These are phyloP conservation scores for Rhizophora apiculata DNA, from an alignment of 345 rosid genomes.

Conservation along the genomic window DNA sequence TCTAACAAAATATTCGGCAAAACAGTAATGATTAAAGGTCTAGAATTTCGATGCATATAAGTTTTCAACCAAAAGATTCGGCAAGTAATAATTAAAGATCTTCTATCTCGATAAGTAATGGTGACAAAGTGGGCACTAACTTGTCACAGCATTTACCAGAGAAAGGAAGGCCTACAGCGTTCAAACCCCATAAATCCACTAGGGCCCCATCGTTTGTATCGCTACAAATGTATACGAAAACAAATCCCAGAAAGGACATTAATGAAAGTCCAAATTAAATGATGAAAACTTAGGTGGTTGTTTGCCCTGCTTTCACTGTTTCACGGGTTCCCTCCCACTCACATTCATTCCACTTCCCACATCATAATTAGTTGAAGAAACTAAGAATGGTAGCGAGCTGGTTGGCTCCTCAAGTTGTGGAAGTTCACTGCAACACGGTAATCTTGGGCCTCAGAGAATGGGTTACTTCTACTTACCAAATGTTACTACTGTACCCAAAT, in stretches of 20 bases:
- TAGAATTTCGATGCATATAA: too few species aligned
- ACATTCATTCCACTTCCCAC: background rate
- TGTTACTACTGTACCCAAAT: too few species aligned
- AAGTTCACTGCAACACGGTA: conserved; percentile 15
- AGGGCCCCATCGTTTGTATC: background rate
- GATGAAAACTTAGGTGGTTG: background rate
- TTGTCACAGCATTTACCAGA: conserved; percentile 25
- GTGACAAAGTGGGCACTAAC: conserved; percentile 33
- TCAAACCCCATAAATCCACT: conserved; percentile 28
- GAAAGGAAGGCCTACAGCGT: conserved; percentile 43
- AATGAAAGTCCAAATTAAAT: background rate
- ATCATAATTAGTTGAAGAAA: background rate
- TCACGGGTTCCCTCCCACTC: background rate
- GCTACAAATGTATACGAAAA: too few species aligned
- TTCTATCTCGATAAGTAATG: background rate
- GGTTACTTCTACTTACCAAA: background rate
- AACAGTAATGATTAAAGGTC: too few species aligned
- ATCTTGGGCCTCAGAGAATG: conserved; percentile 15
- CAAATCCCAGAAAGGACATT: background rate
- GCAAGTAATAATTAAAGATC: conserved; percentile 11
- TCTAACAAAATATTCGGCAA: background rate
- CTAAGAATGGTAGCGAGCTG: too few species aligned
- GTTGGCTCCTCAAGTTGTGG: conserved; percentile 48
- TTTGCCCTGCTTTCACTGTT: too few species aligned
- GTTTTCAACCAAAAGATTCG: conserved; percentile 6